These are phyloP conservation scores for Agapanthus africanus DNA, from an alignment of 106 monocot genomes.

Conservation along the genomic window DNA sequence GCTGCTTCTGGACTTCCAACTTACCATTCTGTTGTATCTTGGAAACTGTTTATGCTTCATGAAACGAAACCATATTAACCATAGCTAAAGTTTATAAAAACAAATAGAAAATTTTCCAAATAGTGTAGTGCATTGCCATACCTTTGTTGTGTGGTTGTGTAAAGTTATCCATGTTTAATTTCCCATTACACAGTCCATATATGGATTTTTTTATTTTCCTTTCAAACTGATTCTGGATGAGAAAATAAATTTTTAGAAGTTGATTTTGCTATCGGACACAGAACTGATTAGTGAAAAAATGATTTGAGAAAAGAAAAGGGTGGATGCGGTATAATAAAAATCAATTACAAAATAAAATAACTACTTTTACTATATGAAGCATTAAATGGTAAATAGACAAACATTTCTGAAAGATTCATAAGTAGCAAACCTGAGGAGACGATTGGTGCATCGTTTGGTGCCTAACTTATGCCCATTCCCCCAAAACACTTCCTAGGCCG, in stretches of 20 bases:
- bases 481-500: neutral
- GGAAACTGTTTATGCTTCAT: neutral
- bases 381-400: neutral
- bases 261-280: neutral
- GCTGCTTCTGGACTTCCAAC: neutral
- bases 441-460: neutral
- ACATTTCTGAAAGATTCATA: neutral
- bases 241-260: neutral
- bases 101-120: neutral
- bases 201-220: neutral
- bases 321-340: neutral
- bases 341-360: neutral
- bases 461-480: neutral
- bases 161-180: neutral
- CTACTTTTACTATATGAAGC: too few species aligned
- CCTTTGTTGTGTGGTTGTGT: neutral
- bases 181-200: neutral
- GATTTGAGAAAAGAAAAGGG: neutral
- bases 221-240: neutral
- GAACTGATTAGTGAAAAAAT: neutral
- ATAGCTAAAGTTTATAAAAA: neutral
- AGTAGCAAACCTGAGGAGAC: neutral
- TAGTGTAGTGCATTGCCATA: neutral
- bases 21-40: neutral
- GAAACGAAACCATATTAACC: neutral